Base-by-base conservation (phyloP, 805 yeast species). In the Kuraishia capsulata region DNA sequence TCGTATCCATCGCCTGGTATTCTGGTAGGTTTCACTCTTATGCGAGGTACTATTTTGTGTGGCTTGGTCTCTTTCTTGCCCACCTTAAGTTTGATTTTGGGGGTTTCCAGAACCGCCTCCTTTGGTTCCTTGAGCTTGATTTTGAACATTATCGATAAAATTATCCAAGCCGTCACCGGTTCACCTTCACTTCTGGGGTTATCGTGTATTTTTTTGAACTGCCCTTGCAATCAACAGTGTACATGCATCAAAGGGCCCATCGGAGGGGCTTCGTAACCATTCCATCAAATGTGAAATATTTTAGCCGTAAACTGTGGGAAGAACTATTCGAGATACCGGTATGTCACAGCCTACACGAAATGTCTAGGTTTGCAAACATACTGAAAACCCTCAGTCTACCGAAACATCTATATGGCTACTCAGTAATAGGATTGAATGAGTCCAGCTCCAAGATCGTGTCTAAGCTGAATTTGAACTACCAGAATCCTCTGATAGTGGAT, bases 1-100 rank as follows among this genome's bases (percentile, higher is more conserved):
- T 90, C 98, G 57, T 90, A 90, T 1, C 97, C 97, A 49, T 90
- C 96, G 4, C 96, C 96, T 0, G 95, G 92, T 3, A 81, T 69
- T 48, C 95, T 66, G 1, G 75, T 68, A 1, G 79, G 79, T 44
- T 73, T 75, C 29, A 75, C 65, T 44, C 76, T 56, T 20, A 73
- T 70, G 24, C 69, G 62, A 3, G 78, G 76, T 3, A 67, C 58
- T 20, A 44, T 46, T 19, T 42, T 45, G 6, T 21, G 20, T 21
- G 16, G n/a, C 21, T 35, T 35, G 5, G 29, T 14, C 37, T 35
- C 20, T 31, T 29, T 38, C 11, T 23, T 40, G n/a, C 51, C 47
- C 31, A 49, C 50, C 21, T 55, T 55, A 16, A 54, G 44, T 33
- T 53, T 54, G 4, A 51, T 39, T 17, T 48, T 51, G 5, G 57